Evolutionary conservation across 1,139 yeast species (phyloP), one percentile per base, ranked within the genome.

Genomic region (Debaryomyces sp.): DNA sequence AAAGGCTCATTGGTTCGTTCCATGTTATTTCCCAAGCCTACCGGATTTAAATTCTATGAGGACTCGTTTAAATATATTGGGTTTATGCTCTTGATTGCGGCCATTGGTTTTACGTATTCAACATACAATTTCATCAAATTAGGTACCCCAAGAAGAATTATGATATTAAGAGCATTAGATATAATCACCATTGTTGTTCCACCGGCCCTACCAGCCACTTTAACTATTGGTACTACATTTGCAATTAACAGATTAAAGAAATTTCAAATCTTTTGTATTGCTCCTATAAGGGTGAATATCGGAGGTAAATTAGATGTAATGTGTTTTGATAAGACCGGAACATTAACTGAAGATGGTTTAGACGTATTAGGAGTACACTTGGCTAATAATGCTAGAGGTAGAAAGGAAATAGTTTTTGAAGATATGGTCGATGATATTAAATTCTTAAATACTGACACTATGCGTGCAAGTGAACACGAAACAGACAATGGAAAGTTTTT

Each of bases 301-400:
- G 97, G 97, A 33, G 99, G 99, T 4, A 91, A 94, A 60, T 66
- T 95, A 24, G 98, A 94, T 62, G 82, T 89, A 2, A 75, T 91
- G 62, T 90, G 97, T 60, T 94, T 95, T 68, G 99, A 94, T 70
- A 94, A 94, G 64, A 94, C 99, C 0, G 99, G 99, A 1, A 94
- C 99, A 0, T 74, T 94, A 56, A 94, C 99, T 0, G 99, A 94
- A 63, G 99, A 94, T 65, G 99, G 98, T 0, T 73, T 94, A 43
- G 98, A 92, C 64, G 90, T 95, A 6, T 75, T 91, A 59, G 99
- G 99, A 3, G 84, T 92, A 13, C 96, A 89, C 59, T 68, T 86
- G 6, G 78, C 81, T 1, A 73, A 77, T 40, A 78, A 78, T 50
- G 83, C 82, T 1, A 52, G 56, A 10, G 85, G 83, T 18, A 68